Evolutionary conservation across 352 stramenopile species (phyloP).

Genomic region (Phytophthora cajani): DNA sequence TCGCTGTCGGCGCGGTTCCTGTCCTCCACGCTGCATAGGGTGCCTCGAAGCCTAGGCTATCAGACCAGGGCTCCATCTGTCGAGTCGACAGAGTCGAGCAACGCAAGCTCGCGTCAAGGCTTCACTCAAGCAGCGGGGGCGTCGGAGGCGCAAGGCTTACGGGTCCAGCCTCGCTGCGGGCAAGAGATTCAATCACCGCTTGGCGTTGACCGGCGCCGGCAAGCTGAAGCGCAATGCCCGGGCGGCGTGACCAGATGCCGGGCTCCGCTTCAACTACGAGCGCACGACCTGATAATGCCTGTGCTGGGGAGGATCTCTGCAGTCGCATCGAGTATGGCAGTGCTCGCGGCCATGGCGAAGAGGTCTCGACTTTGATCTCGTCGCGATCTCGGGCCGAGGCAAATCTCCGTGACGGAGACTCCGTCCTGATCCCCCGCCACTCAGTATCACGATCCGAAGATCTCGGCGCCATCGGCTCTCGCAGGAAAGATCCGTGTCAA

Average conservation of each 20-base stretch:
- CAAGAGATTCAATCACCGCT: slow-evolving; percentile 21
- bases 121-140: neutral
- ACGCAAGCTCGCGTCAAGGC: neutral
- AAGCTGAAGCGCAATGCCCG: slow-evolving; percentile 14
- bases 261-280: slow-evolving; percentile 15
- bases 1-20: neutral
- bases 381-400: neutral
- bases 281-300: slow-evolving; percentile 14
- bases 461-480: neutral
- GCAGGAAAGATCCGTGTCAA: slow-evolving; percentile 11
- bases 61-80: slow-evolving; percentile 3
- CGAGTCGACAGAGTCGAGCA: neutral
- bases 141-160: neutral
- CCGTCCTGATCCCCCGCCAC: neutral
- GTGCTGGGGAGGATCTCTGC: neutral
- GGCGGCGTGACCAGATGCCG: slow-evolving; percentile 3
- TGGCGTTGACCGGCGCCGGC: slow-evolving; percentile 10
- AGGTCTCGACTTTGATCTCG: neutral
- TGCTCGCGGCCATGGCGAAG: neutral
- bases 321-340: slow-evolving; percentile 13
- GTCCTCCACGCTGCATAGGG: neutral
- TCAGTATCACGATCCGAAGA: slow-evolving; percentile 21
- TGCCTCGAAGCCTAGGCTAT: too few relatives aligned
- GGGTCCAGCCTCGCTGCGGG: neutral
- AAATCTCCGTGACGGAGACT: neutral